phyloP scores from a whole-genome alignment of 441 rosid genomes.

The Adansonia gregorii region DNA sequence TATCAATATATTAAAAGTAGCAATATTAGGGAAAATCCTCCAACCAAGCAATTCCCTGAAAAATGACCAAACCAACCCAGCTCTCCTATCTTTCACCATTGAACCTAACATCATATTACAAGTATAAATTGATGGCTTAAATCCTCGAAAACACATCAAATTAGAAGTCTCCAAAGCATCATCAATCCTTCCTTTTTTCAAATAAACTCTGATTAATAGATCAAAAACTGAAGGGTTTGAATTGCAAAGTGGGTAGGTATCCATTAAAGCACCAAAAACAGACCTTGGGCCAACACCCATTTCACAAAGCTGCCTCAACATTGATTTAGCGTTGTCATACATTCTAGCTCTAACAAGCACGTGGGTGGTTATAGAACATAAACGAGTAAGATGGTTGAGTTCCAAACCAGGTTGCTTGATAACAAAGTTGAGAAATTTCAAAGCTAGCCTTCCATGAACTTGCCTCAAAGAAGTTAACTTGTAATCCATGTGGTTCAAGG shows the following conservation, averaged over 20 bases:
- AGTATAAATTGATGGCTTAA: conserved; percentile 67
- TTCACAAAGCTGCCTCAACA: conserved; percentile 53
- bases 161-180: conserved; percentile 63
- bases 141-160: conserved; percentile 67
- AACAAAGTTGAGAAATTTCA: conserved; percentile 77
- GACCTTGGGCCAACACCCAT: conserved; percentile 52
- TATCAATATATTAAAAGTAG: conserved; percentile 83
- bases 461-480: conserved; percentile 64
- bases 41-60: conserved; percentile 71
- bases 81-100: conserved; percentile 52
- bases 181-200: conserved; percentile 57
- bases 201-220: conserved; percentile 67
- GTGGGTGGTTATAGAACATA: conserved; percentile 65
- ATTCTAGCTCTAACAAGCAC: conserved; percentile 80
- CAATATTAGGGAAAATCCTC: conserved; percentile 72
- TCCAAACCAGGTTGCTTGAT: conserved; percentile 68
- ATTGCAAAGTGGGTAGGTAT: conserved; percentile 72
- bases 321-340: conserved; percentile 63
- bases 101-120: conserved; percentile 68
- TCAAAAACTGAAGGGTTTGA: conserved; percentile 92
- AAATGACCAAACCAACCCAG: conserved; percentile 62
- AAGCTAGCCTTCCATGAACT: conserved; percentile 80
- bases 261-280: conserved; percentile 72
- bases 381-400: conserved; percentile 46
- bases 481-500: conserved; percentile 80